Conservation (phyloP, 768 basidiomycete genomes). For the Hemileccinum rubropunctum region DNA sequence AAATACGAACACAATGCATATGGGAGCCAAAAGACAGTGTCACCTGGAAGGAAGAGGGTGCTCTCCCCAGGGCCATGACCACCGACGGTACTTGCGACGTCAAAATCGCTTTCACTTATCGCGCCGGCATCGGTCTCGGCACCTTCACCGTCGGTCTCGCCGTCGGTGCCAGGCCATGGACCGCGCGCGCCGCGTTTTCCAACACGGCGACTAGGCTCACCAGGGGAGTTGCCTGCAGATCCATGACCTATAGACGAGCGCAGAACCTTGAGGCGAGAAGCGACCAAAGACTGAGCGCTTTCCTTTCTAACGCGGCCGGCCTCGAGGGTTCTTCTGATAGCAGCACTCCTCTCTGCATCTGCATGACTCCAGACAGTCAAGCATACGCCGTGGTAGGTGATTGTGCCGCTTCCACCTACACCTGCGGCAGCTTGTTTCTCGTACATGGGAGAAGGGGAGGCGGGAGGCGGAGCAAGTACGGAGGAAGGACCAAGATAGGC, state of each 20-base stretch:
- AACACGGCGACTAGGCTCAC: conserved; percentile 58
- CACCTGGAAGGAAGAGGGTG: conserved; percentile 83
- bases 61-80: conserved; percentile 86
- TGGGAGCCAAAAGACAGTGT: conserved; percentile 93
- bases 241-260: conserved; percentile 50
- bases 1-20: conserved; percentile 76
- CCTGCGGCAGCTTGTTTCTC: conserved; percentile 31
- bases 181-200: conserved; percentile 60
- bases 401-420: conserved; percentile 36
- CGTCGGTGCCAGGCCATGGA: conserved; percentile 65
- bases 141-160: conserved; percentile 77
- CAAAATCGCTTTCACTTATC: conserved; percentile 85
- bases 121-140: conserved; percentile 65
- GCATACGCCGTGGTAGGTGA: conserved; percentile 88
- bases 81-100: conserved; percentile 68
- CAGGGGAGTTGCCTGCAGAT: conserved; percentile 39
- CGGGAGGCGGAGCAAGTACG: conserved; percentile 43
- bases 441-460: conserved; percentile 27
- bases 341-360: conserved; percentile 80
- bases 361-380: conserved; percentile 96
- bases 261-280: conserved; percentile 64
- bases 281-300: conserved; percentile 69
- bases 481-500: conserved; percentile 80
- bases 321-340: conserved; percentile 81
- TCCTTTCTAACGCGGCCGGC: conserved; percentile 76